Conservation (phyloP, 768 basidiomycete species). For the Cyathus striatus region DNA sequence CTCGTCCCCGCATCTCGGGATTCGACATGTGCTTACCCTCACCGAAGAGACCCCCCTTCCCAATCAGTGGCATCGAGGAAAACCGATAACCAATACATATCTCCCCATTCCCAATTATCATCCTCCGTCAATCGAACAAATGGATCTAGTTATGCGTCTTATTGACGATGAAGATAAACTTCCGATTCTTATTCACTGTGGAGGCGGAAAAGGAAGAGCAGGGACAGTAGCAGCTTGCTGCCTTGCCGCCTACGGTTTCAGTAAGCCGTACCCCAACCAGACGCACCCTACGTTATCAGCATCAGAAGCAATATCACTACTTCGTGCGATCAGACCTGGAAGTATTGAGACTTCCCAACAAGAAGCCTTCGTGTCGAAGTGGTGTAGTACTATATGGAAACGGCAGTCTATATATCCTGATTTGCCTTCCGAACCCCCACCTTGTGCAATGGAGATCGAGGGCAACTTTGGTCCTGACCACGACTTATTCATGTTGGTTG, state of each 20-base stretch:
- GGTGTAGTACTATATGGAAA: constrained; percentile 58
- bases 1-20: constrained; percentile 40
- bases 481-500: constrained; percentile 52
- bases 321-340: constrained; percentile 49
- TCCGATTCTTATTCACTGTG: constrained; percentile 54
- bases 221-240: constrained; percentile 61
- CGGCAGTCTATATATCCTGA: constrained; percentile 46
- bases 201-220: constrained; percentile 58
- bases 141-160: constrained; percentile 49
- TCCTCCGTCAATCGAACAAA: constrained; percentile 55
- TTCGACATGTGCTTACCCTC: constrained; percentile 53
- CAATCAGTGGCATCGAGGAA: constrained; percentile 39
- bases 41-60: constrained; percentile 52
- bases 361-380: constrained; percentile 52
- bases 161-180: constrained; percentile 38
- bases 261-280: constrained; percentile 29
- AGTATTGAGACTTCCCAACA: constrained; percentile 55
- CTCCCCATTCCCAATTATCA: constrained; percentile 49
- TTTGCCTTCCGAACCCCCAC: constrained; percentile 43
- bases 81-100: constrained; percentile 45
- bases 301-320: constrained; percentile 36
- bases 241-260: constrained; percentile 52
- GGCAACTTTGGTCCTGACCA: constrained; percentile 26
- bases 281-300: constrained; percentile 45
- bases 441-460: constrained; percentile 39